A percentile compares a stretch with the other conserved stretches of the same genome.
phyloP scores from a whole-genome alignment of 352 stramenopile species.

The Phytophthora megakarya region DNA sequence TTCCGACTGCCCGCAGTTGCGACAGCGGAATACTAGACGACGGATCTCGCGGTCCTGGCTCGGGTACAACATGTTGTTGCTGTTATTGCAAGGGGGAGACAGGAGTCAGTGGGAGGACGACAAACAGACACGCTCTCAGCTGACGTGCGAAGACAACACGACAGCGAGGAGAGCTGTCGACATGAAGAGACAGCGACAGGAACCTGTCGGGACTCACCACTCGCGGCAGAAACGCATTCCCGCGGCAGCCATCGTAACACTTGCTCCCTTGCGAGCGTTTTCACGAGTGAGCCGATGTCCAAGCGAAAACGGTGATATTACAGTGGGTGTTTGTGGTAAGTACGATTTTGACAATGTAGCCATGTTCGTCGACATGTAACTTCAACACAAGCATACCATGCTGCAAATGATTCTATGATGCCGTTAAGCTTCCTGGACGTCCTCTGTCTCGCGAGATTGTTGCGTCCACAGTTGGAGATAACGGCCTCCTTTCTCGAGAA shows the following conservation, averaged over 20 bases:
- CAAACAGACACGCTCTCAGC: not conserved
- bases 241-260: conserved; percentile 63
- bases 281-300: conserved; percentile 24
- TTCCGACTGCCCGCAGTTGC: conserved; percentile 87
- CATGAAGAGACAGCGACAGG: not conserved
- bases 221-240: conserved; percentile 90
- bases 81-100: conserved; percentile 24
- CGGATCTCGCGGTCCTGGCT: conserved; percentile 88
- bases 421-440: not conserved
- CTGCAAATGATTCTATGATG: too few species aligned
- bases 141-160: not conserved
- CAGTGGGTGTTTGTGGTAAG: conserved; percentile 10
- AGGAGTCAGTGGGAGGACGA: conserved; percentile 1
- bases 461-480: conserved; percentile 51
- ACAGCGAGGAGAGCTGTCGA: not conserved
- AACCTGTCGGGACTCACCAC: conserved; percentile 55
- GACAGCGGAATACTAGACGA: conserved; percentile 85
- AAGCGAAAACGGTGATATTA: conserved; percentile 9
- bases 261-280: conserved; percentile 20
- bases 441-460: conserved; percentile 40
- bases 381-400: too few species aligned
- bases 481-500: conserved; percentile 49
- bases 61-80: conserved; percentile 93
- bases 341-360: conserved; percentile 16
- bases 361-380: too few species aligned